Evolutionary conservation across 495 filamentous ascomycete species (phyloP).

Genomic region (Hapsidospora chrysogenum): DNA sequence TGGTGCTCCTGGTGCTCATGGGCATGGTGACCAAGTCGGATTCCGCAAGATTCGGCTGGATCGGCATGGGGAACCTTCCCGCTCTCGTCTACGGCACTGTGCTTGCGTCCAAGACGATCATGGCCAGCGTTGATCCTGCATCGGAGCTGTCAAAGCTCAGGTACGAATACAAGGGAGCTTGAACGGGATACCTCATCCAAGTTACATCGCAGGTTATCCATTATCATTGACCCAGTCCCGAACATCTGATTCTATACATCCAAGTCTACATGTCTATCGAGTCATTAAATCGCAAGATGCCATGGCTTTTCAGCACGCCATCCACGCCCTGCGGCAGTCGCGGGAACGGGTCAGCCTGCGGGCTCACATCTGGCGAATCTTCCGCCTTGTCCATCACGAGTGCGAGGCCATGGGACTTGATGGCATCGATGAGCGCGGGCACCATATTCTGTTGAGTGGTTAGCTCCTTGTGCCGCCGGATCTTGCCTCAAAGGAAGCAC

Average conservation of each 20-base stretch:
- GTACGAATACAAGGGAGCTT: conserved; percentile 47
- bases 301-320: conserved; percentile 68
- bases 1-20: conserved; percentile 16
- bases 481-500: conserved; percentile 12
- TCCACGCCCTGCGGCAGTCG: conserved; percentile 54
- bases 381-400: conserved; percentile 75
- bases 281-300: conserved; percentile 82
- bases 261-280: conserved; percentile 69
- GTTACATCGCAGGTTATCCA: too few relatives aligned
- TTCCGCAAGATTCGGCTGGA: conserved; percentile 5
- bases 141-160: conserved; percentile 30
- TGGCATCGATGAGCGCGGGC: conserved; percentile 76
- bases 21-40: conserved; percentile 11
- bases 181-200: conserved; percentile 3
- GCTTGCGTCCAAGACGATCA: conserved; percentile 30
- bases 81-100: conserved; percentile 28
- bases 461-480: background rate
- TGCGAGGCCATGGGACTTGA: conserved; percentile 86
- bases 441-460: conserved; percentile 59
- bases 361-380: conserved; percentile 13
- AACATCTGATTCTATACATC: background rate
- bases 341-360: conserved; percentile 24
- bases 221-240: too few relatives aligned
- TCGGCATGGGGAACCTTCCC: conserved; percentile 20
- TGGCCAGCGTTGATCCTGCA: conserved; percentile 38